Evolutionary conservation across 1,139 yeast species (phyloP).

Genomic region (Komagataea norvegica): DNA sequence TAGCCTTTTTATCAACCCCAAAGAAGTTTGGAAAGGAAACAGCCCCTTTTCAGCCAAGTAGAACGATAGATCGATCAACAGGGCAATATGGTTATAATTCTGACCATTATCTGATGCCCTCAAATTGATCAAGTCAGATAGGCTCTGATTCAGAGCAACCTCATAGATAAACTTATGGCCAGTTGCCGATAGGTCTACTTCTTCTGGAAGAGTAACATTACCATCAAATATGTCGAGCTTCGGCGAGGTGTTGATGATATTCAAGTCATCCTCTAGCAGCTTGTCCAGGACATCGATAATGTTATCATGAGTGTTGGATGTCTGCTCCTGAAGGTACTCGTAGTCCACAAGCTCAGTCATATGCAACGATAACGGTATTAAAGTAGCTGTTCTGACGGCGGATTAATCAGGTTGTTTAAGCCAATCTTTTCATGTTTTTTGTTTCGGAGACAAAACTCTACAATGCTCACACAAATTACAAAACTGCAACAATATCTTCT

Average conservation of each 20-base stretch:
- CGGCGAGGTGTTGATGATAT: conserved; percentile 1
- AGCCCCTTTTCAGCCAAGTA: conserved; percentile 8
- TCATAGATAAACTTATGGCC: conserved; percentile 9
- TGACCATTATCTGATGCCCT: conserved; percentile 13
- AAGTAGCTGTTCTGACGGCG: too few relatives aligned
- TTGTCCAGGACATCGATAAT: conserved; percentile 3
- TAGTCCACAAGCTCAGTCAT: background rate
- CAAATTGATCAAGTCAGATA: conserved; percentile 13
- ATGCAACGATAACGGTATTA: background rate
- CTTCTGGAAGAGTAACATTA: background rate
- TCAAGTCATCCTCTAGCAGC: conserved; percentile 4
- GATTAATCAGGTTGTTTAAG: too few relatives aligned
- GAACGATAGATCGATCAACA: conserved; percentile 20
- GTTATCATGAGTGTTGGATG: background rate
- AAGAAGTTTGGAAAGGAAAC: conserved; percentile 14
- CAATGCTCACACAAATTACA: too few relatives aligned
- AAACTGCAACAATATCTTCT: too few relatives aligned
- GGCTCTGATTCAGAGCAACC: conserved; percentile 7
- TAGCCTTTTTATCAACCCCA: conserved; percentile 9
- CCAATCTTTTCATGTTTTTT: background rate
- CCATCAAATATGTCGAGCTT: conserved; percentile 1
- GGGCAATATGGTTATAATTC: conserved; percentile 14
- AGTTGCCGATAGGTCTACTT: background rate
- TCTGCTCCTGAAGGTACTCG: background rate
- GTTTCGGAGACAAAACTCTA: too few relatives aligned